These are phyloP conservation scores for Pisolithus tinctorius DNA, from an alignment of 768 basidiomycete genomes.

Conservation along the genomic window DNA sequence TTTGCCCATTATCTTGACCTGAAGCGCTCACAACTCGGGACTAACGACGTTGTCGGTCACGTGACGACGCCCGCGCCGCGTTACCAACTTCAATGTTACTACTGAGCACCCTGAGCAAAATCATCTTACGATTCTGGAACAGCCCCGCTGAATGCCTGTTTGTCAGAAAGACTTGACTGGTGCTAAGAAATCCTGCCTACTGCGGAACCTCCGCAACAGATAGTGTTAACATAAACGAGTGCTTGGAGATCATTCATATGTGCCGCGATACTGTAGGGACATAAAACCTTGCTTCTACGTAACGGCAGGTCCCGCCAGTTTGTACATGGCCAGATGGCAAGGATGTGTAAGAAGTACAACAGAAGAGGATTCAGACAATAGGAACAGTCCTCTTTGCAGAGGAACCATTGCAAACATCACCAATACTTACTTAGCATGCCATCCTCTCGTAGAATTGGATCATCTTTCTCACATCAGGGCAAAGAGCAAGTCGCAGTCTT, in stretches of 20 bases:
- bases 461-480: conserved; percentile 54
- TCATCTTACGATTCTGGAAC: too few relatives aligned
- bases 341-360: too few relatives aligned
- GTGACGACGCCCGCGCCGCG: conserved; percentile 13
- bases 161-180: too few relatives aligned
- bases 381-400: not conserved
- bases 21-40: conserved; percentile 16
- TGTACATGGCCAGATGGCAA: too few relatives aligned
- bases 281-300: too few relatives aligned
- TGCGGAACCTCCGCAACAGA: not conserved
- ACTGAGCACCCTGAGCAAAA: too few relatives aligned
- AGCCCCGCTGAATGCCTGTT: too few relatives aligned
- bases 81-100: not conserved
- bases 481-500: conserved; percentile 60
- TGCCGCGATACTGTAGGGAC: too few relatives aligned
- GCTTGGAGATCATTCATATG: too few relatives aligned
- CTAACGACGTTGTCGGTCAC: conserved; percentile 20
- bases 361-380: too few relatives aligned
- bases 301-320: too few relatives aligned
- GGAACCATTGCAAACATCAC: not conserved
- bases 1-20: conserved; percentile 27
- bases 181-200: not conserved
- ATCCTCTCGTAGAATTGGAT: conserved; percentile 53
- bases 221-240: too few relatives aligned
- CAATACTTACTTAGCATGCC: conserved; percentile 8